Base-by-base conservation (phyloP, 441 rosid species). In the Dalechampia spathulata region DNA sequence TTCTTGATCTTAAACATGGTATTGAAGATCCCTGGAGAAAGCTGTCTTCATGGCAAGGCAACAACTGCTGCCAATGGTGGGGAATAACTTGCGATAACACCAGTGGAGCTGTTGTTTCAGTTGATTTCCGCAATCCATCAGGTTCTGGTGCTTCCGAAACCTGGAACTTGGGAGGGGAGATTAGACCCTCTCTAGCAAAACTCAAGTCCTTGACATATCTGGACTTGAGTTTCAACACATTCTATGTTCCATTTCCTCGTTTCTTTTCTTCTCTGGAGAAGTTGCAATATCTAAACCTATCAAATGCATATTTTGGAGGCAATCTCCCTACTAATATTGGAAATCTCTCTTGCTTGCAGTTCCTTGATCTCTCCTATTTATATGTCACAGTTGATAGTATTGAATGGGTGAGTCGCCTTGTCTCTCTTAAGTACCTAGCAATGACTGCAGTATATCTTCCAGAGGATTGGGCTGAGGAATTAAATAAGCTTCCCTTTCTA, bases 181-280 rank as follows among this genome's bases (percentile, higher is more conserved):
- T 73, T 38, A 66, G 66, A 39, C 75, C 81, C 64, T 68, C 78
- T 4, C 41, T 75, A 68, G 14, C 43, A 5, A 59, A 39, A 16
- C 72, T 75, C 49, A 49, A 58, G 57, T 73, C 74, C 54, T 45
- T 75, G 36, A 56, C 51, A 51, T 52, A 59, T 47, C 46, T 79
- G 22, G 83, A 75, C 57, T 57, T 76, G 72, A 79, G 77, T 53
- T 63, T 38, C 53, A 75, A 66, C 60, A n/a, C 69, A 16, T 69
- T 69, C 50, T 49, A 28, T 41, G 64, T 51, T 25, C 52, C 66
- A 46, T 51, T 79, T 71, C 81, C 77, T 49, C 34, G 62, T 15
- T 74, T 79, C 67, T 7, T 76, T 6, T 68, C 73, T 42, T 69
- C 67, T 26, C 43, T 73, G 25, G 46, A 23, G 16, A 62, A 63